These are phyloP conservation scores for Phytophthora europaea DNA, from an alignment of 352 stramenopile genomes.

Conservation along the genomic window DNA sequence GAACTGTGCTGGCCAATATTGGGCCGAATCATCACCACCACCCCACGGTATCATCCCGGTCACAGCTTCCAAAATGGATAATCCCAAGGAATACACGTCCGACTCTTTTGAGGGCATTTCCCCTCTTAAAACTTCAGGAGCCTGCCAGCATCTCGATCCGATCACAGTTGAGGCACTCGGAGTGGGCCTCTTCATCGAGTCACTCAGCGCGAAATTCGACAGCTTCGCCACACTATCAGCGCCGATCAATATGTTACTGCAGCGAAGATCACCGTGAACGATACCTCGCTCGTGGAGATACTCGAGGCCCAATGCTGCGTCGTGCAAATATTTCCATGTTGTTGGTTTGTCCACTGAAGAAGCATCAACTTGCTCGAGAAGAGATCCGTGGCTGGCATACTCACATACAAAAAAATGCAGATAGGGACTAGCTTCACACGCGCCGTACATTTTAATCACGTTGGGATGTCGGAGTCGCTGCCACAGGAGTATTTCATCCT, in stretches of 20 bases:
- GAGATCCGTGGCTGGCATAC: conserved; percentile 9
- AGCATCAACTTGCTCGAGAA: neutral
- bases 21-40: neutral
- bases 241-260: conserved; percentile 42
- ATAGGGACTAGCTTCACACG: neutral
- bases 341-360: neutral
- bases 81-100: conserved; percentile 28
- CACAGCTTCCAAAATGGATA: conserved; percentile 34
- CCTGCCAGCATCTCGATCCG: conserved; percentile 15
- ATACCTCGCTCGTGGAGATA: conserved; percentile 23
- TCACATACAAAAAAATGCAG: conserved; percentile 29
- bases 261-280: conserved; percentile 37
- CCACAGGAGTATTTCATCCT: neutral
- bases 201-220: conserved; percentile 40
- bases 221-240: conserved; percentile 34
- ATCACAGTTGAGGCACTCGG: neutral
- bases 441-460: conserved; percentile 11
- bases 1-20: neutral
- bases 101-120: neutral
- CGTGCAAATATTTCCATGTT: conserved; percentile 18
- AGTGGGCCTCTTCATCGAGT: neutral
- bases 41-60: conserved; percentile 14
- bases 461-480: conserved; percentile 13
- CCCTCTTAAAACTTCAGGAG: conserved; percentile 14
- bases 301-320: conserved; percentile 12